These are phyloP conservation scores for Melampsora americana DNA, from an alignment of 1,284 basidiomycete species.

Conservation along the genomic window DNA sequence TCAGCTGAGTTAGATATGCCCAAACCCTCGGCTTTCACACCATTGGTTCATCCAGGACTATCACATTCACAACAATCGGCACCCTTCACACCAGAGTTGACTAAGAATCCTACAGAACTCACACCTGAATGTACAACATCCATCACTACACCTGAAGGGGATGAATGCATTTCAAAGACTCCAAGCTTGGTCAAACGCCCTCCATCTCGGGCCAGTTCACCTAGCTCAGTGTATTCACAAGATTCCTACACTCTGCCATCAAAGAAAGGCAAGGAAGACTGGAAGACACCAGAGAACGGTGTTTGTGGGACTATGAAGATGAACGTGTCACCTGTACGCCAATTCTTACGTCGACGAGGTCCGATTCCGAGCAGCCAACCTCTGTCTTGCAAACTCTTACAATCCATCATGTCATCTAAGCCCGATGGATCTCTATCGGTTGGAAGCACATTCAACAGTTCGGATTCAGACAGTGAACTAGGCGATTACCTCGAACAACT, in stretches of 20 bases:
- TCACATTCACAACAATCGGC: neutral
- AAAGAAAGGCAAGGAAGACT: neutral
- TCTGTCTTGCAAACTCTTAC: conserved; percentile 19
- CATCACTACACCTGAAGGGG: neutral
- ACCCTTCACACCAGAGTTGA: neutral
- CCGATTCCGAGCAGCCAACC: conserved; percentile 19
- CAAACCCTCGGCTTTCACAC: neutral
- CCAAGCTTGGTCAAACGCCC: neutral
- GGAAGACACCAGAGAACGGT: neutral
- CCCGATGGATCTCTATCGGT: too few species aligned
- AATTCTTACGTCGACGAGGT: conserved; percentile 17
- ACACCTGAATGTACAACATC: neutral
- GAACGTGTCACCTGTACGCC: conserved; percentile 8
- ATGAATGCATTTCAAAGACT: neutral
- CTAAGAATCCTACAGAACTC: neutral
- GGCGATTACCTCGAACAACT: too few species aligned
- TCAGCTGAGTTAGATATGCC: neutral
- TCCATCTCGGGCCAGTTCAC: neutral
- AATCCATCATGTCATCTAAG: conserved; percentile 12
- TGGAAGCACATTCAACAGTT: too few species aligned
- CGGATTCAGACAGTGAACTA: too few species aligned
- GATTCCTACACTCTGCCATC: neutral
- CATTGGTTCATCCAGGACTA: neutral
- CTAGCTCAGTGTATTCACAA: neutral
- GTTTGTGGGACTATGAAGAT: conserved; percentile 6